A percentile compares a stretch with the other conserved stretches of the same genome.
These are phyloP conservation scores for Vararia minispora DNA, from an alignment of 768 basidiomycete species.

Conservation along the genomic window DNA sequence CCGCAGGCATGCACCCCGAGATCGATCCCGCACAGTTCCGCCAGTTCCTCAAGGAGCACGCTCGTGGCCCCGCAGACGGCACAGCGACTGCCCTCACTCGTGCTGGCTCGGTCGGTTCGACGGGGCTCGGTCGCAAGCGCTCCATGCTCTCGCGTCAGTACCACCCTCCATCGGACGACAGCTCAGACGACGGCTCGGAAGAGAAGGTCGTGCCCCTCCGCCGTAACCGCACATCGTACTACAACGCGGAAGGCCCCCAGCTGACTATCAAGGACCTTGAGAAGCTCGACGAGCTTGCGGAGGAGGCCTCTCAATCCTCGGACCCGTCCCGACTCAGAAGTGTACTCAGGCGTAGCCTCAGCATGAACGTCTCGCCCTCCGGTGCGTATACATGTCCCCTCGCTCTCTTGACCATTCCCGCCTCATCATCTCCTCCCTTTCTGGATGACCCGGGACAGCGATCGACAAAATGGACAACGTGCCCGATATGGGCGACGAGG, in stretches of 20 bases:
- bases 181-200: constrained; percentile 50
- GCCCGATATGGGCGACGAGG: constrained; percentile 62
- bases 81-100: constrained; percentile 24
- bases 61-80: constrained; percentile 44
- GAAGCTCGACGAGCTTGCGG: constrained; percentile 84
- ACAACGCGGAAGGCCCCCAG: constrained; percentile 63
- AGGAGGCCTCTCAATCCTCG: constrained; percentile 75
- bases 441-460: too few relatives aligned
- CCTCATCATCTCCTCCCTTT: constrained; percentile 2
- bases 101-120: constrained; percentile 33
- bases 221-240: constrained; percentile 57
- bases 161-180: constrained; percentile 68
- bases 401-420: not conserved
- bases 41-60: constrained; percentile 89
- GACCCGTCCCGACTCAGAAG: constrained; percentile 74
- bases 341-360: constrained; percentile 76
- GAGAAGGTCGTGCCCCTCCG: constrained; percentile 53
- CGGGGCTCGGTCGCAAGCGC: constrained; percentile 66
- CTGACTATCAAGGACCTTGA: constrained; percentile 93
- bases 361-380: constrained; percentile 75
- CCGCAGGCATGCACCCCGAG: constrained; percentile 92
- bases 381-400: constrained; percentile 41
- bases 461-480: constrained; percentile 60
- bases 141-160: constrained; percentile 96
- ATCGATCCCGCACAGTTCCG: constrained; percentile 95